phyloP scores from a whole-genome alignment of 768 basidiomycete genomes.

The Phlebiopsis flavidoalba region DNA sequence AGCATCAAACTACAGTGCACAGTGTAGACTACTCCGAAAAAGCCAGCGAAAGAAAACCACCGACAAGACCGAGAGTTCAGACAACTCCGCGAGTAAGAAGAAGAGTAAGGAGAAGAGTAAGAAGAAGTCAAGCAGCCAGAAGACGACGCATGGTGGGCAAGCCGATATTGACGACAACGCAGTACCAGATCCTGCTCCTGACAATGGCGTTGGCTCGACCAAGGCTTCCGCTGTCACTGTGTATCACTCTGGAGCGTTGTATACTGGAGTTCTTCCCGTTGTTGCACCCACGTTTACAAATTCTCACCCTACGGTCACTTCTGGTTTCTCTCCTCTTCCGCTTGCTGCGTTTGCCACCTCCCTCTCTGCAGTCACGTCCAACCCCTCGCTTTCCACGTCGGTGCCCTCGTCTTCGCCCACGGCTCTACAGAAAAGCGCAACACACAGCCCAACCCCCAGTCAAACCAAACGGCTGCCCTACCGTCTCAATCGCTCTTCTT shows the following conservation, averaged over 20 bases:
- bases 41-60: conserved; percentile 3
- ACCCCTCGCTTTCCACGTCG: not conserved
- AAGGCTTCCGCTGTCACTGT: not conserved
- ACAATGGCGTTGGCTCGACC: conserved; percentile 27
- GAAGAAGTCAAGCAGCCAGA: conserved; percentile 12
- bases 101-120: not conserved
- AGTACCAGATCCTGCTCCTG: conserved; percentile 47
- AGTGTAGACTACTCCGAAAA: conserved; percentile 9
- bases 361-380: not conserved
- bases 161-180: conserved; percentile 26
- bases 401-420: conserved; percentile 4
- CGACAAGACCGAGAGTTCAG: not conserved
- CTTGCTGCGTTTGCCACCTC: conserved; percentile 12
- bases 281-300: conserved; percentile 9
- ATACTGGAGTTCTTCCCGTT: conserved; percentile 23
- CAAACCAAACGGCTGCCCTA: conserved; percentile 36
- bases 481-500: conserved; percentile 46
- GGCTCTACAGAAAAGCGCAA: conserved; percentile 7
- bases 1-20: not conserved
- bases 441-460: conserved; percentile 7
- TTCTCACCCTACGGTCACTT: conserved; percentile 5
- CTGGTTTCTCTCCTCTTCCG: conserved; percentile 18
- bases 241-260: conserved; percentile 9
- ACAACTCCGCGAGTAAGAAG: not conserved
- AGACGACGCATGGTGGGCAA: not conserved